phyloP scores from a whole-genome alignment of 2,329 filamentous ascomycete genomes.

The Epichloe glyceriae region DNA sequence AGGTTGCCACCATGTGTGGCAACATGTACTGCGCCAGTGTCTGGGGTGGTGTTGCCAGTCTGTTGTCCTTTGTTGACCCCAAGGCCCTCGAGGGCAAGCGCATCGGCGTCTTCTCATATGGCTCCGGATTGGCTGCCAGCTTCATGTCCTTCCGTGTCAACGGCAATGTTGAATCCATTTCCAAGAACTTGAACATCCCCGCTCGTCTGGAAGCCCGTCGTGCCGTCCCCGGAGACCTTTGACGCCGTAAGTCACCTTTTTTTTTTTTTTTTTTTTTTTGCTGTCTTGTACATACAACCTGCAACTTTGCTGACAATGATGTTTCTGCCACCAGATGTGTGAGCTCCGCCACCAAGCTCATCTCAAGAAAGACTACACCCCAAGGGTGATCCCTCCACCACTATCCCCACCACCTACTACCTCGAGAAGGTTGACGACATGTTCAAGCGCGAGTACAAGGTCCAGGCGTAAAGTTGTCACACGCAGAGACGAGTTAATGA shows the following conservation, averaged over 20 bases:
- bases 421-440: slow-evolving; percentile 70
- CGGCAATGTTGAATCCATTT: slow-evolving; percentile 55
- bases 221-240: slow-evolving; percentile 57
- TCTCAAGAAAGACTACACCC: slow-evolving; percentile 66
- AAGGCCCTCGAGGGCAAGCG: slow-evolving; percentile 57
- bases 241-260: slow-evolving; percentile 41
- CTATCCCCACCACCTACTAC: slow-evolving; percentile 61
- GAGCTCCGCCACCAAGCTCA: slow-evolving; percentile 71
- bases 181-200: slow-evolving; percentile 56
- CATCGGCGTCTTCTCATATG: slow-evolving; percentile 67
- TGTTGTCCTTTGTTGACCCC: slow-evolving; percentile 52
- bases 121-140: slow-evolving; percentile 59
- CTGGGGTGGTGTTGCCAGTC: slow-evolving; percentile 61
- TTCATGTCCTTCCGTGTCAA: slow-evolving; percentile 63
- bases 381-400: slow-evolving; percentile 51
- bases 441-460: slow-evolving; percentile 67
- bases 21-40: slow-evolving; percentile 61
- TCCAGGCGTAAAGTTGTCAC: slow-evolving; percentile 49
- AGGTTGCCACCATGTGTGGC: slow-evolving; percentile 64
- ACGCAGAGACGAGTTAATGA: neutral
- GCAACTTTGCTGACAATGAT: slow-evolving; percentile 6
- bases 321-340: slow-evolving; percentile 49
- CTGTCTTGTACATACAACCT: neutral
- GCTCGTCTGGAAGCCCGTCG: slow-evolving; percentile 53
- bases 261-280: neutral